A percentile compares a stretch with the other conserved stretches of the same genome.
phyloP scores from a whole-genome alignment of 2,329 filamentous ascomycete species.

The Aspergillus pseudoglaucus region DNA sequence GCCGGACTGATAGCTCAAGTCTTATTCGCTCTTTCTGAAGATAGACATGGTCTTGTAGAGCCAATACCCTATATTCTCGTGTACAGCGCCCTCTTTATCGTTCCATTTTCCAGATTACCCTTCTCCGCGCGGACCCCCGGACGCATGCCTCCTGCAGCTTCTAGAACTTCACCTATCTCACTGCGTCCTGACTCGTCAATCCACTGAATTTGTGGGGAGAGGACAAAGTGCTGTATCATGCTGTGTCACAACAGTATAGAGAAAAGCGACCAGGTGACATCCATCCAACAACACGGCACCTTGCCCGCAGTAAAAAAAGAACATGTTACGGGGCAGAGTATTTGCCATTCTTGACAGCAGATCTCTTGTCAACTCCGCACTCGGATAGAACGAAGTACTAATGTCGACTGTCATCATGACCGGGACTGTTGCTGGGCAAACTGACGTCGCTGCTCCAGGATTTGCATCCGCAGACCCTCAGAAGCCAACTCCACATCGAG shows the following conservation, averaged over 20 bases:
- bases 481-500: conserved; percentile 83
- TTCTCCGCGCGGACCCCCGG: not conserved
- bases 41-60: no score
- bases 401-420: not conserved
- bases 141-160: not conserved
- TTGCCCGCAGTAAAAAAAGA: no score
- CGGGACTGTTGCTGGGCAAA: conserved; percentile 25
- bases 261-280: not conserved
- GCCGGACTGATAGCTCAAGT: no score
- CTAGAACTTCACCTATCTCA: not conserved
- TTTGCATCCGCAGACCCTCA: conserved; percentile 62
- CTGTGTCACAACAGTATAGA: not conserved
- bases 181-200: not conserved
- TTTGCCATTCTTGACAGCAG: no score
- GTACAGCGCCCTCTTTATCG: no score
- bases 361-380: not conserved
- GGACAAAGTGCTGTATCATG: not conserved
- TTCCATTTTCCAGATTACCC: not conserved
- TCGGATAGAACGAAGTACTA: not conserved
- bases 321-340: no score
- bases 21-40: no score
- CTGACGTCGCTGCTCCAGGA: conserved; percentile 54
- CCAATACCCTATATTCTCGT: no score
- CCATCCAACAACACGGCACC: not conserved
- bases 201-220: not conserved